Base-by-base conservation (phyloP, 1,139 yeast genomes). In the Taphrina populina region DNA sequence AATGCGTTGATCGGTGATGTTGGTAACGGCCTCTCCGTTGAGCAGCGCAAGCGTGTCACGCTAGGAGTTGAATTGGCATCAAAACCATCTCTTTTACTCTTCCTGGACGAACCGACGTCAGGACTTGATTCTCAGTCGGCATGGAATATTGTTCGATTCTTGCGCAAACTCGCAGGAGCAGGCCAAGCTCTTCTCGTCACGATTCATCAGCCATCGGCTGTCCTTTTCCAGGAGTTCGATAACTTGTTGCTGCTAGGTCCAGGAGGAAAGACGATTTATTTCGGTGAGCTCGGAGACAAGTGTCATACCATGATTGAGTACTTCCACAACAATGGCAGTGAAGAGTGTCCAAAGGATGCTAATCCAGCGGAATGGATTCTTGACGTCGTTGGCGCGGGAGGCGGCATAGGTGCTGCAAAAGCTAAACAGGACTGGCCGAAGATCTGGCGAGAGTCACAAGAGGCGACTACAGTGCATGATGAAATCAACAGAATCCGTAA, bases 311-410 rank as follows among this genome's bases (percentile, higher is more conserved):
- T 85, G 69, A 79, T 83, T 54, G 69, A 78, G 60, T 85, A 85
- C 69, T 85, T 85, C 67, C 92, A 84, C 65, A 67, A 69, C 20
- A 70, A 84, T 63, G 92, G 92, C 43, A 82, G 88, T 27, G 69
- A 66, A 17, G 78, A 79, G 46, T 82, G 85, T 70, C 88, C 88
- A 7, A 72, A 75, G 21, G 78, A 76, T 52, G 88, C 85, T 8
- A 84, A 84, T 64, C 92, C 90, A 6, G 90, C 90, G 3, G 92
- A 84, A 67, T 84, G 88, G 87, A 84, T 84, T 86, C 73, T 84
- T 64, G 83, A 80, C 61, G 85, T 82, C 58, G 83, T 83, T 66
- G 88, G 88, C 57, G 88, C 88, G 37, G 90, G 88, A 24, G 88
- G 90, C 4, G 53, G 53, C 11, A 36, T 47, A 4, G 53, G 53